Base-by-base conservation (phyloP, 257 asterid species). In the Paulownia fortunei region DNA sequence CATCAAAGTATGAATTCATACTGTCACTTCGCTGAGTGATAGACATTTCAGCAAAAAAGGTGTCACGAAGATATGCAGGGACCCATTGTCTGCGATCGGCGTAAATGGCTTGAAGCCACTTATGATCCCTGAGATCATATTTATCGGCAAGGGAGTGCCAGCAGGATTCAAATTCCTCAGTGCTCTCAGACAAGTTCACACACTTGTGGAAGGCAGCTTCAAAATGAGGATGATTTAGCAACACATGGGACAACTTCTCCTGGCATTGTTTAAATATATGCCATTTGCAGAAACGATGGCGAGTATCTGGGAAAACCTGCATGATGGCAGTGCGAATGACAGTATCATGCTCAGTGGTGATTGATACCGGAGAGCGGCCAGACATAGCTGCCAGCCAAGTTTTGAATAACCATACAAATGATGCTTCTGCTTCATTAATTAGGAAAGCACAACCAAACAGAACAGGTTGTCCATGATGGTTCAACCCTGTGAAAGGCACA, bases 261-360 rank as follows among this genome's bases (percentile, higher is more conserved):
- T 92, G 99, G 85, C 97, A 92, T 81, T 96, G 94, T 81, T 96
- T 93, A 80, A 91, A 93, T 39, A 96, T 93, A 83, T 93, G 96
- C 99, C 99, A 96, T 84, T 96, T 93, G 84, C 99, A 96, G 88
- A 92, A 93, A 49, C 98, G 91, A 71, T 96, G 99, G 3, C 96
- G 96, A 16, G 96, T 73, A 63, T 86, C 82, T 1, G 98, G 97
- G 77, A 93, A 87, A 66, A 93, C 97, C 81, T 88, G 96, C 86
- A 76, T 82, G 67, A 96, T 65, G 54, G 98, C 97, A 15, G 96
- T 85, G 67, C 92, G 87, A 80, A 96, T 96, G 62, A 92, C 84
- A 23, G 79, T 70, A 85, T 96, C 98, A 80, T 96, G 90, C 77
- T 96, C 98, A 0, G 98, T 96, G 18, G 99, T 92, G 87, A 93